phyloP scores from a whole-genome alignment of 306 rosid species.

The Castanospermum australe region DNA sequence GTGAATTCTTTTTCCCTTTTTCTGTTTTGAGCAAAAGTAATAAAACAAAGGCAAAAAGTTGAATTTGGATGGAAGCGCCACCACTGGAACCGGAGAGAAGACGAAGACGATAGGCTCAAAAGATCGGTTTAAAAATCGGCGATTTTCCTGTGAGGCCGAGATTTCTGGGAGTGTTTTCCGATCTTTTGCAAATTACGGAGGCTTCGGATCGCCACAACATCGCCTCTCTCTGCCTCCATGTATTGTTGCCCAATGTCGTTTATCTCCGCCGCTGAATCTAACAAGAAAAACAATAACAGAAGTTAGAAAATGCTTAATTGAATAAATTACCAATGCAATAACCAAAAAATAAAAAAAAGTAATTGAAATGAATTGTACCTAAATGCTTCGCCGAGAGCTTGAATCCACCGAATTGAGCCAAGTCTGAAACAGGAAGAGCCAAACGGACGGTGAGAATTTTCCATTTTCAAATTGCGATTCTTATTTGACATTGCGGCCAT shows the following conservation, averaged over 20 bases:
- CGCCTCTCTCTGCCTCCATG: slow-evolving; percentile 33
- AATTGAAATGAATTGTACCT: slow-evolving; percentile 44
- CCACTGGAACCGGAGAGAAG: background rate
- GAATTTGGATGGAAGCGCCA: background rate
- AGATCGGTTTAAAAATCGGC: slow-evolving; percentile 42
- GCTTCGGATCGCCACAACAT: slow-evolving; percentile 50
- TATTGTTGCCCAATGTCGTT: slow-evolving; percentile 35
- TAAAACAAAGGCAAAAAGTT: background rate
- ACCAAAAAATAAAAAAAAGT: background rate
- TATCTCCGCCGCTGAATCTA: slow-evolving; percentile 34
- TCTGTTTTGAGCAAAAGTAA: too few species aligned
- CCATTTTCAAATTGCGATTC: too few species aligned
- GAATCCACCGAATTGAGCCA: slow-evolving; percentile 67
- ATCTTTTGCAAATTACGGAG: slow-evolving; percentile 48
- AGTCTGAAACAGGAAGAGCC: slow-evolving; percentile 56
- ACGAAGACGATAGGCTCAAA: too few species aligned
- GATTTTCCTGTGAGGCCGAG: slow-evolving; percentile 49
- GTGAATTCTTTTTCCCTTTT: too few species aligned
- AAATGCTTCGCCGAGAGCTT: slow-evolving; percentile 24
- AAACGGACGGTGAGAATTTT: background rate
- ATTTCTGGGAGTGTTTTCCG: slow-evolving; percentile 32
- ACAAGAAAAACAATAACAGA: background rate
- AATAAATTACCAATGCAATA: too few species aligned
- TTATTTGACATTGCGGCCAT: too few species aligned
- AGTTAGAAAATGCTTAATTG: background rate